Evolutionary conservation across 305 asterid genomes (phyloP).

Genomic region (Plantago rigida): DNA sequence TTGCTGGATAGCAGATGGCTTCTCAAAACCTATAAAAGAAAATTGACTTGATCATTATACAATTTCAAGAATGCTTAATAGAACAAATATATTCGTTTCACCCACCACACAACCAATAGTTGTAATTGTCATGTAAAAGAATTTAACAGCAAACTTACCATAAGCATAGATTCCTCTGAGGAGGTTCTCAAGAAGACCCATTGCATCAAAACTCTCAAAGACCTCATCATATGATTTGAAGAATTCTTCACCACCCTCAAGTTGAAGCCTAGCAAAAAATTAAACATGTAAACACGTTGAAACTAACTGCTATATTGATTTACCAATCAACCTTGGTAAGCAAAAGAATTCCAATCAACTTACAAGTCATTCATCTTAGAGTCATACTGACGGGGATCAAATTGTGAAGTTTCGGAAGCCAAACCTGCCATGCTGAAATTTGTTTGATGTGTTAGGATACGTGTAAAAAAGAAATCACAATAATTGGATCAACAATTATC

Average conservation of each 20-base stretch:
- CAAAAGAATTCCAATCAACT: constrained; percentile 12
- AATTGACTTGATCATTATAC: background rate
- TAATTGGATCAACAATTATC: background rate
- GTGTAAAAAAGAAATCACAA: background rate
- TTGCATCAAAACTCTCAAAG: constrained; percentile 50
- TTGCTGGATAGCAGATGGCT: constrained; percentile 74
- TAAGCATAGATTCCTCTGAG: constrained; percentile 66
- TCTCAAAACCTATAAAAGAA: constrained; percentile 46
- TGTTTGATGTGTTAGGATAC: background rate
- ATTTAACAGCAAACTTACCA: constrained; percentile 32
- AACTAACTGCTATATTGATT: background rate
- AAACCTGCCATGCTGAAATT: constrained; percentile 23
- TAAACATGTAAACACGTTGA: background rate
- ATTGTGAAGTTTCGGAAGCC: constrained; percentile 34
- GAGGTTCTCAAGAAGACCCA: constrained; percentile 62
- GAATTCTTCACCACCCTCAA: constrained; percentile 48
- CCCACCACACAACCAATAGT: too few species aligned
- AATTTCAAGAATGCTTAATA: too few species aligned
- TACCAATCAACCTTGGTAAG: background rate
- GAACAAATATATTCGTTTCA: too few species aligned
- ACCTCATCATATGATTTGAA: constrained; percentile 61
- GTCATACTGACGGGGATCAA: constrained; percentile 32
- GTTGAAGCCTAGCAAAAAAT: constrained; percentile 42
- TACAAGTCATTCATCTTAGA: constrained; percentile 37
- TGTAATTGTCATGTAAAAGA: background rate